Percentiles rank a stretch among this genome's conserved stretches.
Conservation (phyloP, 1,284 basidiomycete genomes). For the Ceratobasidium sp. region DNA sequence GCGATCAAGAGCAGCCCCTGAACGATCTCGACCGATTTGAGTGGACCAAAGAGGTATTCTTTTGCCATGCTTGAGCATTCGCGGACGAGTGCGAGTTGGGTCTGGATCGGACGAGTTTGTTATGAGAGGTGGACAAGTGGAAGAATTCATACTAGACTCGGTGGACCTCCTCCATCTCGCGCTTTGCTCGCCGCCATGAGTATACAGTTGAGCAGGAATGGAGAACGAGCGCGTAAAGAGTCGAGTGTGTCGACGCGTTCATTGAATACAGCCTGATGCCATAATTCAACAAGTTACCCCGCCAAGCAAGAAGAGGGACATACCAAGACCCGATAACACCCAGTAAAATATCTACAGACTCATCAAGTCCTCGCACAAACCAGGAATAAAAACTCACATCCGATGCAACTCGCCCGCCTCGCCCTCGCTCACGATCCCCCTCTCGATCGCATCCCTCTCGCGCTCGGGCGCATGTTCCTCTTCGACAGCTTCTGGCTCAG, state of each 20-base stretch:
- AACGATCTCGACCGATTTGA: slow-evolving; percentile 47
- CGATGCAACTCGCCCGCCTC: slow-evolving; percentile 50
- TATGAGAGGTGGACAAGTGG: background rate
- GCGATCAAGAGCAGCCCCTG: slow-evolving; percentile 50
- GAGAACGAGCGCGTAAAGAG: slow-evolving; percentile 48
- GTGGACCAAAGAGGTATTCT: slow-evolving; percentile 33
- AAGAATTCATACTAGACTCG: slow-evolving; percentile 22
- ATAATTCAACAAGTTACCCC: background rate
- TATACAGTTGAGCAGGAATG: slow-evolving; percentile 50
- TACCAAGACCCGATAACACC: slow-evolving; percentile 50
- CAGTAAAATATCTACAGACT: slow-evolving; percentile 49
- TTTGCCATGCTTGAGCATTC: slow-evolving; percentile 48
- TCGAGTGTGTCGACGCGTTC: slow-evolving; percentile 49
- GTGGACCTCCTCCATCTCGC: slow-evolving; percentile 49
- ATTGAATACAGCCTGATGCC: slow-evolving; percentile 49
- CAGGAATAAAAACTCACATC: slow-evolving; percentile 45
- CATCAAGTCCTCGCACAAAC: background rate
- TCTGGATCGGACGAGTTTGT: background rate
- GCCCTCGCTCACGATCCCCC: slow-evolving; percentile 48
- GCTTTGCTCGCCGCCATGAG: slow-evolving; percentile 51
- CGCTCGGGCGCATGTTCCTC: slow-evolving; percentile 34
- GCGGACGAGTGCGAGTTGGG: slow-evolving; percentile 49
- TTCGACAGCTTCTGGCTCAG: slow-evolving; percentile 26
- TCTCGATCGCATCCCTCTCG: slow-evolving; percentile 50
- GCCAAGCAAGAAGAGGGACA: background rate